Evolutionary conservation across 257 asterid genomes (phyloP), one percentile per base, ranked within the genome.

Genomic region (Cinchona pubescens): DNA sequence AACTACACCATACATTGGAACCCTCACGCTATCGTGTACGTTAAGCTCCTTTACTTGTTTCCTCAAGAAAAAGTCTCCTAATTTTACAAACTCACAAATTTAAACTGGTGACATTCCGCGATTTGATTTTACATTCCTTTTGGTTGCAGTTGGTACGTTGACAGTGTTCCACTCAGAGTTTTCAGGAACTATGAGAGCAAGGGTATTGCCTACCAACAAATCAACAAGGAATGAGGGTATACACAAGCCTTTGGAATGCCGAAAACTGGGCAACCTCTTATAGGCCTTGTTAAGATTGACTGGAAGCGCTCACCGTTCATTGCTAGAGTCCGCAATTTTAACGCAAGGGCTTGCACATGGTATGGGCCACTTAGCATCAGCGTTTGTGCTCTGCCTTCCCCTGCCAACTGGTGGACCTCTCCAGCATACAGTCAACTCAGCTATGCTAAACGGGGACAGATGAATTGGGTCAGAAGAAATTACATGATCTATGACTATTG

Each of bases 231-330:
- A 91, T 93, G 98, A 80, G 83, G 72, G 91, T 79, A 10, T 86
- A 89, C 75, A 83, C 90, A 19, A 93, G 96, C 90, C 80, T 91
- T 34, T 93, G 98, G 98, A 87, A 91, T 73, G 98, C 91, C 5
- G 96, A 91, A 69, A 82, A 86, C 49, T 91, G 98, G 97, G 98
- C 98, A 14, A 93, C 97, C 51, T 14, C 58, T 5, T 16, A 49
- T 14, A 0, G 97, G 97, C 34, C 84, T 75, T 15, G 98, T 62
- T 12, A 93, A 87, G 80, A 88, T 82, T 23, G 82, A 92, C 56
- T 91, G 97, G 98, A 72, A 37, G 16, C 73, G 75, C 11, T 83
- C 96, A 7, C 97, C 96, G 4, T 91, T 88, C 83, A 21, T 85
- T 7, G 91, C 96, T n/a, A 58, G 79, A 42, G 43, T 87, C 35